Percentiles rank a stretch among this genome's conserved stretches.
Evolutionary conservation across 345 rosid genomes (phyloP).

Genomic region (Linum usitatissimum): DNA sequence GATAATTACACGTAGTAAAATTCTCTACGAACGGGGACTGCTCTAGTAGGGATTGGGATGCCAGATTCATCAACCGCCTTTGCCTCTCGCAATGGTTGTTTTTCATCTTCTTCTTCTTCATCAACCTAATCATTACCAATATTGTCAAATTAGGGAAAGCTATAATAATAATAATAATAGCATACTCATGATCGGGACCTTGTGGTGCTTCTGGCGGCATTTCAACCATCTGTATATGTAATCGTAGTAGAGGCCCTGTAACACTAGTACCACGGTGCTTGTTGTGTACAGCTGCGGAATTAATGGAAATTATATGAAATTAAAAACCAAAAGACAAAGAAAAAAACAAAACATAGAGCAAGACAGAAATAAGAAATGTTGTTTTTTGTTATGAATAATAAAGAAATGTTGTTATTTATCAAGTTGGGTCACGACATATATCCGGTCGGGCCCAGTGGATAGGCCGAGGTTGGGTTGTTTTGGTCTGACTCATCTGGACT

Average conservation of each 20-base stretch:
- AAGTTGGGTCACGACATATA: no score
- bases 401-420: background rate
- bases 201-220: conserved; percentile 16
- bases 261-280: conserved; percentile 62
- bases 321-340: background rate
- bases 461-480: background rate
- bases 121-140: conserved; percentile 18
- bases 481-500: background rate
- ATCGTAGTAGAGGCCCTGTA: conserved; percentile 77
- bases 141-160: no score
- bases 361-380: no score
- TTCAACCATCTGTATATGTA: conserved; percentile 38
- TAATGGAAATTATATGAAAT: background rate
- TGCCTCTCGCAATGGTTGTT: conserved; percentile 32
- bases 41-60: conserved; percentile 47
- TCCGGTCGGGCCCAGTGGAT: background rate
- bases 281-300: conserved; percentile 59
- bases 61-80: conserved; percentile 30
- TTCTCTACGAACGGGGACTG: conserved; percentile 32
- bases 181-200: conserved; percentile 25
- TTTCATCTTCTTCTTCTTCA: conserved; percentile 28
- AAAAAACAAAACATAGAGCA: background rate
- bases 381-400: no score
- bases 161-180: no score
- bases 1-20: conserved; percentile 55